Base-by-base conservation (phyloP, 495 filamentous ascomycete species). In the Trichoderma virens region DNA sequence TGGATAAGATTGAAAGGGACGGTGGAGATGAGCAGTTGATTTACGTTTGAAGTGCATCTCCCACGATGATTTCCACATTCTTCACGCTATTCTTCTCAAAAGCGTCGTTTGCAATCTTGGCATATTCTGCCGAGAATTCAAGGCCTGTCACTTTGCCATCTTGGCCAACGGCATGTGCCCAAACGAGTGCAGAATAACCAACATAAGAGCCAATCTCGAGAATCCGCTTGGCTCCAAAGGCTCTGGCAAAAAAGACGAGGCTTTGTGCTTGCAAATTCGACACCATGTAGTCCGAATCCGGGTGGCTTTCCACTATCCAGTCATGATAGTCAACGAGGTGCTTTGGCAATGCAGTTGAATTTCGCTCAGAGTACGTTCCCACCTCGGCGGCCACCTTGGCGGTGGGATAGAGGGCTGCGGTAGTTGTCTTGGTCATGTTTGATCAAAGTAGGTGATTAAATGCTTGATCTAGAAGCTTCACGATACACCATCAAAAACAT, bases 121-220 rank as follows among this genome's bases (percentile, higher is more conserved):
- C 73, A 30, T 70, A 77, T 56, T 73, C 68, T 18, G 66, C 64
- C 11, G 61, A 64, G 59, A 69, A 74, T 65, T 75, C 75, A 11
- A 77, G 73, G 20, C 70, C 69, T 2, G 72, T 74, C 43, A 77
- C 75, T 38, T 74, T 74, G 62, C 75, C 75, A 16, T 70, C 60
- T 0, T 70, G 68, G 11, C 75, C 73, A 28, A 74, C 64, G 14
- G 73, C 72, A 28, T 77, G 64, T 7, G 67, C 56, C 72, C 73
- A 77, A 13, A 69, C 65, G 62, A 74, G 68, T 25, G 73, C 68
- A 62, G 73, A 75, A 65, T 70, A 77, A 20, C 73, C 75, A 60
- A 74, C 69, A 43, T 70, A 77, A 25, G 71, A 70, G 32, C 75
- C 75, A 43, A 77, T 73, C 41, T 77, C 75, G 35, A 77, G 71